Evolutionary conservation across 371 early-diverging fungal species (phyloP), one percentile per base, ranked within the genome.

Genomic region (Fennellomyces sp.): DNA sequence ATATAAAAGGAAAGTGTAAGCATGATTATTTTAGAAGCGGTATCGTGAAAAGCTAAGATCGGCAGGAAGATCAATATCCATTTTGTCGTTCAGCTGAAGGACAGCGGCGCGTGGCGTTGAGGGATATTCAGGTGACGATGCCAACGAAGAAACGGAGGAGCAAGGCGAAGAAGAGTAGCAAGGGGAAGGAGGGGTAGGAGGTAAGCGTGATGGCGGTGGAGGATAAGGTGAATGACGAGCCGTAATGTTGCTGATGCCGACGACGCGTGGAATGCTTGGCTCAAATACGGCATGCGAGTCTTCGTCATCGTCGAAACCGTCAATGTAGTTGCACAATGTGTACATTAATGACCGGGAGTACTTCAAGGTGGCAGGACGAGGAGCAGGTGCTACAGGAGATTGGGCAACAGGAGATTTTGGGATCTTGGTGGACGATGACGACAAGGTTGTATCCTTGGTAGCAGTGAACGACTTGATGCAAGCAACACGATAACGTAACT

Each of bases 401-500:
- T 5, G 10, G 5, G n/a, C 15, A 39, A 39, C 39, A 39, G 39
- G 39, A 10, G 39, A 15, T 11, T 39, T 11, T 39, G 45, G 45
- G 23, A 45, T 23, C 12, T 45, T 33, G 26, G 21, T 26, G 5
- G 49, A 33, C 3, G 31, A n/a, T 29, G 30, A 13, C 33, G 33
- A 28, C n/a, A n/a, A n/a, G n/a, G 50, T 48, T 19, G 23, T 39
- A 41, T 26, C 39, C 42, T 49, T 41, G 42, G 27, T 52, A 17
- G 51, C 8, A 19, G 80, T 81, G 65, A 92, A 92, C 0, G 71
- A 76, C 6, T 56, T 49, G 60, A 91, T 91, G 30, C 63, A 63
- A 28, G 70, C 72, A 36, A 90, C 86, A 30, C 84, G 76, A 29
- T 60, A 51, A 5, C 75, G 79, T 51, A 92, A 69, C 61, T 92